Evolutionary conservation across 805 yeast species (phyloP).

Genomic region (Lipomyces chichibuensis): DNA sequence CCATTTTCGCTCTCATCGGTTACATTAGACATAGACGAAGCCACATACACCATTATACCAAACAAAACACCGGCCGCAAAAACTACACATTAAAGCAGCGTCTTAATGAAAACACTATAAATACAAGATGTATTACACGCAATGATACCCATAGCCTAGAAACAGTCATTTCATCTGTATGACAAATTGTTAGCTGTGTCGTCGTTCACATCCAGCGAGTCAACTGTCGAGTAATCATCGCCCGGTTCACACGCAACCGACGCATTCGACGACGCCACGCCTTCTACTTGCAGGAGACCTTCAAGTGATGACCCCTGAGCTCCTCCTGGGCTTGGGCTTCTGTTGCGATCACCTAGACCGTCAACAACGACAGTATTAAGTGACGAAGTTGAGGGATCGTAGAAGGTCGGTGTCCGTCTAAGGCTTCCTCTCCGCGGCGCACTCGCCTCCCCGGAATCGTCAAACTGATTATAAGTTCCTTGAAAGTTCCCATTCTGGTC

Average conservation of each 20-base stretch:
- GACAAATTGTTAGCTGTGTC: neutral
- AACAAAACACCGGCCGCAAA: neutral
- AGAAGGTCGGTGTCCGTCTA: neutral
- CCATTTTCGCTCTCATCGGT: neutral
- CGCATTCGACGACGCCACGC: neutral
- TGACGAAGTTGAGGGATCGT: neutral
- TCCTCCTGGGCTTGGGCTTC: slow-evolving; percentile 10
- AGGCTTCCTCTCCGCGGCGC: neutral
- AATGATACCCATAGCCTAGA: neutral
- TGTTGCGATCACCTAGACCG: slow-evolving; percentile 14
- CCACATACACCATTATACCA: slow-evolving; percentile 1
- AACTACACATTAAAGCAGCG: neutral
- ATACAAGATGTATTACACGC: neutral
- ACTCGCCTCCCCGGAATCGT: neutral
- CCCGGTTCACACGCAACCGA: slow-evolving; percentile 11
- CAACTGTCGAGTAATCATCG: slow-evolving; percentile 3
- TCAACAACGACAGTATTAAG: neutral
- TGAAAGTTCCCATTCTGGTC: neutral
- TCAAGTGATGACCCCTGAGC: neutral
- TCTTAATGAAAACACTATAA: neutral
- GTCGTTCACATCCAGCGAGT: neutral
- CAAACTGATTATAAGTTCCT: neutral
- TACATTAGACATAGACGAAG: neutral
- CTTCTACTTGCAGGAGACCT: neutral
- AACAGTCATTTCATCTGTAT: neutral